phyloP scores from a whole-genome alignment of 2,329 filamentous ascomycete genomes.

The Talaromyces sp. region DNA sequence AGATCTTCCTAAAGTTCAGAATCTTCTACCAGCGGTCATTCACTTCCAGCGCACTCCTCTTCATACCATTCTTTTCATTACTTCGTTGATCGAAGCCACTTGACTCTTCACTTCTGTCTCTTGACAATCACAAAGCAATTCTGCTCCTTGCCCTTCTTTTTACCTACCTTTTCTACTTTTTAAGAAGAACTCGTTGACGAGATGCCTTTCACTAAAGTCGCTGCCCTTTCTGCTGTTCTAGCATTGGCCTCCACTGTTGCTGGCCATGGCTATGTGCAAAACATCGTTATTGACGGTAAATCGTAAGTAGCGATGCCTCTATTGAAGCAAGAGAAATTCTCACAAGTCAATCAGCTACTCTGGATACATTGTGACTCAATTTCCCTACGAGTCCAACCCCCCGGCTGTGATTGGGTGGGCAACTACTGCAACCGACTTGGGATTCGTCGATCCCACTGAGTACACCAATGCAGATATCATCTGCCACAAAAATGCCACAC shows the following conservation, averaged over 20 bases:
- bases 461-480: conserved; percentile 50
- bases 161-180: not conserved
- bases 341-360: conserved; percentile 30
- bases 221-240: conserved; percentile 21
- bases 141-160: not conserved
- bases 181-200: not conserved
- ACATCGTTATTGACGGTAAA: conserved; percentile 33
- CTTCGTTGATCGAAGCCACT: conserved; percentile 6
- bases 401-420: conserved; percentile 55
- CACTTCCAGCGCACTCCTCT: conserved; percentile 1
- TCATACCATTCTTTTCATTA: not conserved
- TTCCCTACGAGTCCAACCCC: conserved; percentile 33
- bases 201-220: conserved; percentile 11
- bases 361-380: conserved; percentile 40
- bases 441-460: conserved; percentile 49
- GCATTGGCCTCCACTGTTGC: conserved; percentile 35
- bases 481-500: conserved; percentile 57
- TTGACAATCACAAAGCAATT: not conserved
- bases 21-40: not conserved
- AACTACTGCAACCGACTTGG: conserved; percentile 50
- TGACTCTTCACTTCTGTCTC: not conserved
- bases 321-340: not conserved
- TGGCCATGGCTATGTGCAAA: conserved; percentile 39
- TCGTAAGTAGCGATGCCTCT: conserved; percentile 23
- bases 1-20: not conserved